phyloP scores from a whole-genome alignment of 345 rosid genomes.

The Trapa incisa region DNA sequence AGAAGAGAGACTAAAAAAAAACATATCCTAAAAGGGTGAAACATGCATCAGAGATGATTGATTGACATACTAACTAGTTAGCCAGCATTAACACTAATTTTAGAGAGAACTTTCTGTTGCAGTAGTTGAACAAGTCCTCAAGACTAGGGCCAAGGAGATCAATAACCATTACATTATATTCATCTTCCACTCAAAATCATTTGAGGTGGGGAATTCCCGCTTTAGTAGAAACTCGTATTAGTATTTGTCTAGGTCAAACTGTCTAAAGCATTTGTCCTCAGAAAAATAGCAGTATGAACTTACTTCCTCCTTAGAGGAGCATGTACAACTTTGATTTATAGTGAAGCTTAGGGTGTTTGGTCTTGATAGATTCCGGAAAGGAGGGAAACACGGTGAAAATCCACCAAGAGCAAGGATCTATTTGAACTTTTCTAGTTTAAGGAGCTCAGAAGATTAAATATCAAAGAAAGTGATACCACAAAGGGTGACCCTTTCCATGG shows the following conservation, averaged over 20 bases:
- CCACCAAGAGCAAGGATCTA: background rate
- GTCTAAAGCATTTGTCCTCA: background rate
- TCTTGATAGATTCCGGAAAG: slow-evolving; percentile 62
- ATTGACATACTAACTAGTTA: slow-evolving; percentile 56
- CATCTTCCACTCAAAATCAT: slow-evolving; percentile 80
- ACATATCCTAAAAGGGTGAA: background rate
- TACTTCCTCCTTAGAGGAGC: slow-evolving; percentile 92
- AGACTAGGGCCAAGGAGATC: slow-evolving; percentile 89
- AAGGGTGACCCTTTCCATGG: background rate
- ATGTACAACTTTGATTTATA: slow-evolving; percentile 73
- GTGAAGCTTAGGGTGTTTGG: slow-evolving; percentile 79
- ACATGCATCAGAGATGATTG: background rate
- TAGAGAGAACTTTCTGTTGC: slow-evolving; percentile 61
- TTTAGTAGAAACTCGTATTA: slow-evolving; percentile 12
- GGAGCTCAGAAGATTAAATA: background rate
- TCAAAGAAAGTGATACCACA: background rate
- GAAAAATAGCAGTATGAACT: slow-evolving; percentile 15
- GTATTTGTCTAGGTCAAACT: background rate
- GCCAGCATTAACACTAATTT: slow-evolving; percentile 83
- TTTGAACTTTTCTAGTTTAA: background rate
- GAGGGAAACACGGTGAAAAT: background rate
- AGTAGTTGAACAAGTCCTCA: slow-evolving; percentile 78
- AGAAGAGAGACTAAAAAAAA: slow-evolving; percentile 2
- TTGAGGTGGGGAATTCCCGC: slow-evolving; percentile 84
- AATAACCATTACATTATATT: slow-evolving; percentile 72